Base-by-base conservation (phyloP, 192 early-diverging fungal genomes). In the Coemansia sp. region DNA sequence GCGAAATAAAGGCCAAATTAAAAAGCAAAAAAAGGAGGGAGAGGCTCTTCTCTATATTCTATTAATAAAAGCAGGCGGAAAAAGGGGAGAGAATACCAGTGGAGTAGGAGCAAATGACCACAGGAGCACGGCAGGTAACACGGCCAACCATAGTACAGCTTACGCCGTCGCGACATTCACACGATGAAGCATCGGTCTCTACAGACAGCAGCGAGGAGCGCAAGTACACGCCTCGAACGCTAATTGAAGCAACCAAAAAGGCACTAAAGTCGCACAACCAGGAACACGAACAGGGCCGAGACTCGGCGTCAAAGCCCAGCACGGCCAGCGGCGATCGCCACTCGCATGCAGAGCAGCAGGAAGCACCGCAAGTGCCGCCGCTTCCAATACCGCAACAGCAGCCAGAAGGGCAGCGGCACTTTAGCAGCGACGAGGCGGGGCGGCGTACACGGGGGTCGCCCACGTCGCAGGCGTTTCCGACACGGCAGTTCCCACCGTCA, bases 101-200 rank as follows among this genome's bases (percentile, higher is more conserved):
- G 45, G 30, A 36, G 23, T 3, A 26, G 23, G 12, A 20, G 12
- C 9, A 32, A 53, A 53, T 53, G 40, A 53, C 21, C 37, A 53
- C 52, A 17, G 34, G 40, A 43, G 28, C 26, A 14, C 3, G 23
- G 23, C 23, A 26, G 23, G 23, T 26, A 26, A 26, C 36, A 40
- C 64, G 65, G 14, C 49, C 65, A 16, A 75, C 71, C n/a, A 75
- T 75, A 18, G 64, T 75, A 3, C 65, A 62, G 47, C 53, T 75
- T 9, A 39, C 57, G 56, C 71, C 71, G 12, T 21, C 48, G 12
- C 45, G 26, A 37, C 6, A 40, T 4, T 37, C 56, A 16, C 31
- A 26, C 41, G 51, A 31, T 26, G 23, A 26, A 26, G 23, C 23
- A 26, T 26, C 23, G 23, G 23, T 26, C 23, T 26, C 48, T 40